Evolutionary conservation across 805 yeast genomes (phyloP), one percentile per base, ranked within the genome.

Genomic region (Tanozyma kutaoensis): DNA sequence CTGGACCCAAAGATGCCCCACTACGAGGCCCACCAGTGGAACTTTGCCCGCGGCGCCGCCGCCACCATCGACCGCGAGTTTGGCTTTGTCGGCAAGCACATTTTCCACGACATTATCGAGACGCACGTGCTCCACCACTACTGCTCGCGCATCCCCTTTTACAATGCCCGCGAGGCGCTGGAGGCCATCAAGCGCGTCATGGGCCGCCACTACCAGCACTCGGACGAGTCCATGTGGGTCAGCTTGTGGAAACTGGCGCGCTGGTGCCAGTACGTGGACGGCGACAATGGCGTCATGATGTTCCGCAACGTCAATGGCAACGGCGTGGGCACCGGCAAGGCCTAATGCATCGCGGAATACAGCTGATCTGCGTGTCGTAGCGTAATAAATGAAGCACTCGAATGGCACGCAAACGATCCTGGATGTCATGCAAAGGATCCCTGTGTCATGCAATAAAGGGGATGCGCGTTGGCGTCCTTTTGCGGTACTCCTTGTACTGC

Each of bases 201-300:
- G 64, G 72, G 72, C 32, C 51, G 55, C 20, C 69, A 65, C 43
- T 68, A 68, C 42, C 48, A 60, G 35, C 52, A 65, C 40, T 42
- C 52, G 19, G 70, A 58, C 37, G 72, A 68, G 42, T 66, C 58
- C 48, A 70, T 71, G 76, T 70, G 72, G 70, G 36, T 43, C 15
- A 50, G 69, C 15, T 50, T 71, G 35, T 71, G 78, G 78, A 63
- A 66, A 35, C 55, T 61, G 36, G 54, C 65, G 27, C 69, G 86
- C 52, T 36, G 62, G 33, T 77, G 86, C 52, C 81, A 75, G 52
- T 77, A 66, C 38, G 80, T 77, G 29, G 82, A 73, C 34, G 62
- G 52, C 33, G 81, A 77, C 40, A 24, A 20, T 11, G 21, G 21
- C 34, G 72, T 78, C 36, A 50, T 57, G 51, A 72, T 72, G 80